Evolutionary conservation across 2,329 filamentous ascomycete species (phyloP), one percentile per base, ranked within the genome.

Genomic region (Trichophaea hybrida): DNA sequence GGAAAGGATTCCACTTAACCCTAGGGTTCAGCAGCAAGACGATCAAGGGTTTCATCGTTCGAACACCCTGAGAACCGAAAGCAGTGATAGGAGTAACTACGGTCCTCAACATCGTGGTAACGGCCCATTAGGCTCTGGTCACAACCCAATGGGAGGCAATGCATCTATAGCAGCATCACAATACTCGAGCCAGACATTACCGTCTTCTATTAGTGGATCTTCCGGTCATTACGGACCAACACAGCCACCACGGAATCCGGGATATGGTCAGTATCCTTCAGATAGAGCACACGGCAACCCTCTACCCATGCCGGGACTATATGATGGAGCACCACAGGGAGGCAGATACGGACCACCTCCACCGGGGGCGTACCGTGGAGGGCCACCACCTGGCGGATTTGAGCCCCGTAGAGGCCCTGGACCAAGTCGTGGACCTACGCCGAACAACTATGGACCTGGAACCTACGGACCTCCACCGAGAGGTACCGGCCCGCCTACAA

Each of bases 1-100:
- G 7, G 67, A 69, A 24, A 59, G 65, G 37, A 67, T 68, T 15
- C 66, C 66, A 6, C 49, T 69, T 7, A 69, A 68, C 38, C 65
- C 67, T n/a, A 61, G 64, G 52, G 60, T 59, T 6, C 49, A 54
- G 32, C 49, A 48, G 12, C 44, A 48, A 1, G 60, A 61, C 5
- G 55, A 61, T 15, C 33, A 40, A 35, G 31, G 7, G 15, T 54
- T 33, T 57, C 51, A 12, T 52, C 61, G 59, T 56, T 48, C 31
- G 24, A 60, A 50, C 51, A 57, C 37, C 55, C 15, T 63, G 43
- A 52, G 54, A 15, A 59, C 58, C 31, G 62, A 61, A 5, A 51
- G 58, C 13, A 63, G 60, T 35, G 59, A 63, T 53, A 56, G 64
- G 13, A 63, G 61, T 31, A 56, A 59, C n/a, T 61, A 64, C 49